A percentile compares a stretch with the other conserved stretches of the same genome.
These are phyloP conservation scores for Blastomyces parvus DNA, from an alignment of 2,329 filamentous ascomycete species.

Conservation along the genomic window DNA sequence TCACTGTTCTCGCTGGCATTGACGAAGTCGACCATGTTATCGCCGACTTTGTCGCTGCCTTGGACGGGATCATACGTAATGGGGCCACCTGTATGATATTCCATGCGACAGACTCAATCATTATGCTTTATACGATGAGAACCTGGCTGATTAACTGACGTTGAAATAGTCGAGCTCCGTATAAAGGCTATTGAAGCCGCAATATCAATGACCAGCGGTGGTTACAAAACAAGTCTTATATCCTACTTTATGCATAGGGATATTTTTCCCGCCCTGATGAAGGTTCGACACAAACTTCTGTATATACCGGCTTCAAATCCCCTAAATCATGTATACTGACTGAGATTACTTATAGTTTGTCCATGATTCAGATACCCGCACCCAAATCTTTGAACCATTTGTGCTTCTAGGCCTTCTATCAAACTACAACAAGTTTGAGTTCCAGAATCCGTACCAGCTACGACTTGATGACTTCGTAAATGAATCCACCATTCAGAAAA, in stretches of 20 bases:
- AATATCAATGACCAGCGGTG: conserved; percentile 78
- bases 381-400: conserved; percentile 62
- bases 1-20: conserved; percentile 77
- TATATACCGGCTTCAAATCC: not conserved
- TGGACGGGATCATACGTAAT: conserved; percentile 75
- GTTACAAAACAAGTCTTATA: conserved; percentile 86
- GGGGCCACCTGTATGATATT: conserved; percentile 54
- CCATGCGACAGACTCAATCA: not conserved
- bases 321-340: not conserved
- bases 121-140: not conserved
- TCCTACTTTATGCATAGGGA: conserved; percentile 94
- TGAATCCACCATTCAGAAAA: conserved; percentile 72
- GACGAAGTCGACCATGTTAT: conserved; percentile 81
- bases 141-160: conserved; percentile 6
- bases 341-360: conserved; percentile 53
- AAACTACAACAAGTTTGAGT: conserved; percentile 99
- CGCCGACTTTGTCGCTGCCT: conserved; percentile 71
- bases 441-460: conserved; percentile 89
- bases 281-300: conserved; percentile 46
- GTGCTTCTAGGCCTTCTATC: conserved; percentile 75
- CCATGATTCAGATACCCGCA: conserved; percentile 61
- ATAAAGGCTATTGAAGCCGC: conserved; percentile 72
- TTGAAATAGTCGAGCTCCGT: conserved; percentile 55
- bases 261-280: conserved; percentile 88
- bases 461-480: conserved; percentile 94